Evolutionary conservation across 176 grass and related monocot species (phyloP), one percentile per base, ranked within the genome.

Genomic region (Puya raimondii): DNA sequence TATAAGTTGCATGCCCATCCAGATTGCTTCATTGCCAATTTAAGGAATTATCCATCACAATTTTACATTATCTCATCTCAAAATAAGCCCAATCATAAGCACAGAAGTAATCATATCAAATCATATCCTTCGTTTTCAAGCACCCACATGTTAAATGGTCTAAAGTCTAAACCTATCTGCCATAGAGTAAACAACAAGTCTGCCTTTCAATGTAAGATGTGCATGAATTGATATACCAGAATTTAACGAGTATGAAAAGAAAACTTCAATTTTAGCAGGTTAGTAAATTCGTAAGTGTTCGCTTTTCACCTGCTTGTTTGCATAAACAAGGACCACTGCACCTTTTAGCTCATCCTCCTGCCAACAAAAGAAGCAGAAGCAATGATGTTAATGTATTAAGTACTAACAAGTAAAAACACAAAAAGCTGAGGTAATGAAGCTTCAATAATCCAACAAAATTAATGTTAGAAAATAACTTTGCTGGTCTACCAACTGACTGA

Each of bases 271-370:
- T 72, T 3, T 53, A 47, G 70, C 52, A 49, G 70, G 11, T 33
- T 33, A 4, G 63, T 49, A 12, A 81, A 69, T 64, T 23, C 10
- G 12, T 49, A 22, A 63, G 72, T 73, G 14, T 69, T 58, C 29
- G 7, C n/a, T 59, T n/a, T 70, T 90, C 66, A 92, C 93, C 93
- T 97, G 93, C 67, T 97, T 97, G 83, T 97, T 97, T 13, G 93
- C 93, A 69, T 92, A 97, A 47, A 97, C 77, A 70, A 97, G 93
- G 51, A 97, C 81, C 25, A 97, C 82, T 23, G 89, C 93, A 81
- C 93, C 89, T 88, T 89, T 97, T 78, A 97, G 78, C 80, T 97
- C 93, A 70, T 97, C 93, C 86, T 97, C 93, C 93, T 97, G 86
- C 48, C 53, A 88, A n/a, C 57, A 25, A 23, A 65, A 51, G 78